Percentiles rank a stretch among this genome's conserved stretches.
phyloP scores from a whole-genome alignment of 192 early-diverging fungal genomes.

The Coemansia sp. region DNA sequence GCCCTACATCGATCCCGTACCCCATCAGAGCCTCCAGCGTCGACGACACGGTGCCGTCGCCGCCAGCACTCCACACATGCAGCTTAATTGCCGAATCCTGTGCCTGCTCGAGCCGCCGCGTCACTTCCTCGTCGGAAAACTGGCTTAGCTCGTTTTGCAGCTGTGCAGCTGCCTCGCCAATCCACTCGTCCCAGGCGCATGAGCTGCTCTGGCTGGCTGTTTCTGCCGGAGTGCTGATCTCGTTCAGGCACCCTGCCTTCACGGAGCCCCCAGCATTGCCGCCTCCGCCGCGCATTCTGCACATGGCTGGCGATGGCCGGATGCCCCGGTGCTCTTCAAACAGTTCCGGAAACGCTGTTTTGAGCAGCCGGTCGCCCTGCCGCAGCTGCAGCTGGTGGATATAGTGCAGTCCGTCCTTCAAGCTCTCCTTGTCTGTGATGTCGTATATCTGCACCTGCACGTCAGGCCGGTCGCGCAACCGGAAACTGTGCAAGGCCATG shows the following conservation, averaged over 20 bases:
- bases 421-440: conserved; percentile 59
- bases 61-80: conserved; percentile 75
- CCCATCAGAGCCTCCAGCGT: conserved; percentile 63
- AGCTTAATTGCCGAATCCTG: conserved; percentile 56
- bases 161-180: conserved; percentile 38
- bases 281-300: conserved; percentile 1
- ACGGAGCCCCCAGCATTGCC: too few species aligned
- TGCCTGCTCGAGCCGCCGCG: conserved; percentile 30
- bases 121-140: conserved; percentile 38
- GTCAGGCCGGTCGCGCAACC: conserved; percentile 59
- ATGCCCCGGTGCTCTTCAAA: conserved; percentile 23
- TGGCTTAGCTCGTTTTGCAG: conserved; percentile 34
- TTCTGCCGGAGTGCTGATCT: not conserved
- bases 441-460: conserved; percentile 76
- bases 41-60: conserved; percentile 73
- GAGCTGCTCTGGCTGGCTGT: not conserved
- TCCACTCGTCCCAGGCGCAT: conserved; percentile 43
- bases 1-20: conserved; percentile 60
- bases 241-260: not conserved
- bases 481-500: conserved; percentile 65
- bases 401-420: conserved; percentile 57
- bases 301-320: conserved; percentile 31
- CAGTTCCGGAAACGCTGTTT: conserved; percentile 48
- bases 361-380: conserved; percentile 45
- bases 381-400: conserved; percentile 56